These are phyloP conservation scores for Hydnum rufescens DNA, from an alignment of 768 basidiomycete species.

Conservation along the genomic window DNA sequence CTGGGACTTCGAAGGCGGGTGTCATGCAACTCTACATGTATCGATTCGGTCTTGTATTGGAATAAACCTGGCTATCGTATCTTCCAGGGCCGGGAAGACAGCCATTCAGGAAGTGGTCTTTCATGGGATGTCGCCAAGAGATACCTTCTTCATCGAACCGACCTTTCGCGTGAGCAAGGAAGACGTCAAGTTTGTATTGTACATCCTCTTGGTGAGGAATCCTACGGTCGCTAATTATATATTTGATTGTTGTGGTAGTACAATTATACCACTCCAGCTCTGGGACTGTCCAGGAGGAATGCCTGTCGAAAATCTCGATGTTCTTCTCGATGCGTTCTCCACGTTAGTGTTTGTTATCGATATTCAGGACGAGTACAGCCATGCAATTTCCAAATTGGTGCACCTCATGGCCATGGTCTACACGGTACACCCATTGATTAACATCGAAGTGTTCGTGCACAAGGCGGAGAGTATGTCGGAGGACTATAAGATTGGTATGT, in stretches of 20 bases:
- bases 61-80: no score
- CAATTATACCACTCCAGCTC: constrained; percentile 79
- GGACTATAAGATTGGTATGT: constrained; percentile 72
- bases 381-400: constrained; percentile 63
- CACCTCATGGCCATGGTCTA: constrained; percentile 64
- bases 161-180: constrained; percentile 61
- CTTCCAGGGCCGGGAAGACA: constrained; percentile 89
- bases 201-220: constrained; percentile 3
- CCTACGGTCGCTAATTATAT: constrained; percentile 6
- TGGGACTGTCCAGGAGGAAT: constrained; percentile 89
- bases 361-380: constrained; percentile 79
- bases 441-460: constrained; percentile 85
- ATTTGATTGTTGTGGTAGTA: constrained; percentile 26
- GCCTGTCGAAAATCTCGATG: constrained; percentile 56
- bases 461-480: constrained; percentile 73
- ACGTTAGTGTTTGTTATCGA: constrained; percentile 88
- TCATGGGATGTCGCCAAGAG: constrained; percentile 58
- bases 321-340: constrained; percentile 58
- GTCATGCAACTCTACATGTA: no score
- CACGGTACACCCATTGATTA: constrained; percentile 51
- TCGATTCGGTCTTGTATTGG: no score
- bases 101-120: constrained; percentile 87
- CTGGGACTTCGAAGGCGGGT: no score
- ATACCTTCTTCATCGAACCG: constrained; percentile 78
- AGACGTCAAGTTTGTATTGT: constrained; percentile 42